Conservation (phyloP, 176 grass and related monocot genomes). For the Oryza punctata region DNA sequence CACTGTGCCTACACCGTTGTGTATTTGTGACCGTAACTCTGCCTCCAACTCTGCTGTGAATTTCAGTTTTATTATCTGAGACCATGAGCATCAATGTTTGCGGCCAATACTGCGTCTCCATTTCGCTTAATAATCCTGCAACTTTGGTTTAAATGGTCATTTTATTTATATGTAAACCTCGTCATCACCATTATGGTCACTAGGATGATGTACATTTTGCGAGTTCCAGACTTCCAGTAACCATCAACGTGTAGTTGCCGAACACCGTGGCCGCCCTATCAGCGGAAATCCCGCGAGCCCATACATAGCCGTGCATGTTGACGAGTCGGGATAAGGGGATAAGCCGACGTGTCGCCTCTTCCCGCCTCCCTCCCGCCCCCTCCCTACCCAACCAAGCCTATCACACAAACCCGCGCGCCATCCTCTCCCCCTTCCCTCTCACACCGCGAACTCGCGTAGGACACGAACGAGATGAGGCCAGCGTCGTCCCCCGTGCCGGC, state of each 20-base stretch:
- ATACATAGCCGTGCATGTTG: slow-evolving; percentile 22
- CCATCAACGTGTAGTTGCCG: slow-evolving; percentile 10
- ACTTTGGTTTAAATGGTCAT: too few species aligned
- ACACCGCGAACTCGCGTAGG: background rate
- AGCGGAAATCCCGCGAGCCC: slow-evolving; percentile 24
- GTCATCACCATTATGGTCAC: too few species aligned
- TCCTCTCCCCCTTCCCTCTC: background rate
- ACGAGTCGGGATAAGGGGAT: slow-evolving; percentile 49
- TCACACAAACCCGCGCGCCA: background rate
- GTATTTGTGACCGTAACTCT: slow-evolving; percentile 14
- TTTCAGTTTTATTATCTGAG: slow-evolving; percentile 22
- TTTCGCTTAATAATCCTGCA: background rate
- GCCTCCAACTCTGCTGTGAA: slow-evolving; percentile 11
- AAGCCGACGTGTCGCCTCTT: slow-evolving; percentile 47
- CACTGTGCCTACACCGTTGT: slow-evolving; percentile 30
- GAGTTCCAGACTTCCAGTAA: background rate
- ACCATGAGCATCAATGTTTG: slow-evolving; percentile 18
- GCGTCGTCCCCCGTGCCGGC: slow-evolving; percentile 40
- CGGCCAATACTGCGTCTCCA: background rate
- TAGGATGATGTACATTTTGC: background rate
- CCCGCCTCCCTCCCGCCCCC: background rate
- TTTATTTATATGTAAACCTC: too few species aligned
- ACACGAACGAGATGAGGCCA: slow-evolving; percentile 40
- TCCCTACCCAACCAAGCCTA: background rate
- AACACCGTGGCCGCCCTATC: slow-evolving; percentile 33